Percentiles rank a stretch among this genome's conserved stretches.
Conservation (phyloP, 257 asterid genomes). For the Plectranthus barbatus region DNA sequence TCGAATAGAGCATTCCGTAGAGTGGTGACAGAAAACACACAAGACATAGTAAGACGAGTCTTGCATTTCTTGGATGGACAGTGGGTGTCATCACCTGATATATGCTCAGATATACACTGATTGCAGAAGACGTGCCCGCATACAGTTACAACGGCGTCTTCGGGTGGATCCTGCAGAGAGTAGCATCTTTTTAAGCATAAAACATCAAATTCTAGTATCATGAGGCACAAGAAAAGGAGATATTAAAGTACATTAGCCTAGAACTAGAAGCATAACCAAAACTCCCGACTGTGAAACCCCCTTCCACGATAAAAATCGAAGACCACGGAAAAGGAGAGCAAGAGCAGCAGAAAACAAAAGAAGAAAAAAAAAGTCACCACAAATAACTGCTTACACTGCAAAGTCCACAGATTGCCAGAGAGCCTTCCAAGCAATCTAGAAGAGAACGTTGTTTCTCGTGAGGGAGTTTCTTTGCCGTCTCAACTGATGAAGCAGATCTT, state of each 20-base stretch:
- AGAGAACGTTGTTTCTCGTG: constrained; percentile 54
- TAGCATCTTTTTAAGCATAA: constrained; percentile 4
- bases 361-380: background rate
- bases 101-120: constrained; percentile 84
- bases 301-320: background rate
- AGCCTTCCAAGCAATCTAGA: constrained; percentile 74
- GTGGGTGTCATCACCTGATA: constrained; percentile 63
- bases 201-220: too few relatives aligned
- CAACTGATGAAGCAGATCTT: constrained; percentile 55
- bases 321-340: background rate
- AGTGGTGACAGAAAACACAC: constrained; percentile 50
- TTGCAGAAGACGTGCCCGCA: constrained; percentile 95
- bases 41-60: constrained; percentile 35
- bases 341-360: background rate
- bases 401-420: constrained; percentile 80
- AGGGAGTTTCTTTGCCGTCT: constrained; percentile 71
- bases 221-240: too few relatives aligned
- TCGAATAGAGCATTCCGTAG: constrained; percentile 42
- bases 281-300: too few relatives aligned
- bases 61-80: constrained; percentile 83
- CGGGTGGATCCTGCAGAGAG: constrained; percentile 82
- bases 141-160: constrained; percentile 82
- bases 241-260: background rate
- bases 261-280: too few relatives aligned
- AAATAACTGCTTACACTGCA: constrained; percentile 67